phyloP scores from a whole-genome alignment of 106 monocot genomes.

The Agapanthus africanus region DNA sequence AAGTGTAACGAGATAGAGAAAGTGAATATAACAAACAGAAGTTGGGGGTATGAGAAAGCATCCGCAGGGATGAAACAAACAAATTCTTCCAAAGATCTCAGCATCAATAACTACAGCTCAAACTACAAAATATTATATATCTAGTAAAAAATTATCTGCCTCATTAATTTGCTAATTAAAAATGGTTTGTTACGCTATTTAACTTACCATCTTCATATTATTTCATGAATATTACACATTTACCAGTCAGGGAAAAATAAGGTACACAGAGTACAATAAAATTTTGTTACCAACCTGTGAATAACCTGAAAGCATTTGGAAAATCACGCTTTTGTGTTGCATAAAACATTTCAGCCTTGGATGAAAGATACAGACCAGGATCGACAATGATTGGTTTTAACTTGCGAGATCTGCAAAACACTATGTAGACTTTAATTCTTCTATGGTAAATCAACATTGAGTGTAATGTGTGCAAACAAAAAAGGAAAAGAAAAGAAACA shows the following conservation, averaged over 20 bases:
- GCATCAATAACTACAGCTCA: neutral
- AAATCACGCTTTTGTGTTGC: conserved; percentile 85
- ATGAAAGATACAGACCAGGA: conserved; percentile 69
- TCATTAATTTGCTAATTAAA: too few species aligned
- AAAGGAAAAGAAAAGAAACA: neutral
- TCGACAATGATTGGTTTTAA: conserved; percentile 78
- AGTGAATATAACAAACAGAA: neutral
- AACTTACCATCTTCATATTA: neutral
- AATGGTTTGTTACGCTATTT: neutral
- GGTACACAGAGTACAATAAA: neutral
- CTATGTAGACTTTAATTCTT: neutral
- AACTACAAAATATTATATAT: neutral
- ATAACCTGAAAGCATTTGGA: conserved; percentile 76
- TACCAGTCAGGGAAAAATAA: neutral
- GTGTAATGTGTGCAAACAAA: neutral
- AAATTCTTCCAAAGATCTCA: neutral
- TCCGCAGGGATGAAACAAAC: neutral
- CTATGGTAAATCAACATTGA: neutral
- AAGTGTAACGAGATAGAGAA: neutral
- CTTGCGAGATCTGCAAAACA: conserved; percentile 42
- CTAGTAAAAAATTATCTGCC: too few species aligned
- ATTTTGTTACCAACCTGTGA: conserved; percentile 50
- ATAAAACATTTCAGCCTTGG: conserved; percentile 62
- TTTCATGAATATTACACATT: neutral
- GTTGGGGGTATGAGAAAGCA: too few species aligned